Conservation (phyloP, 129 eudicot species). For the Logfia minima region DNA sequence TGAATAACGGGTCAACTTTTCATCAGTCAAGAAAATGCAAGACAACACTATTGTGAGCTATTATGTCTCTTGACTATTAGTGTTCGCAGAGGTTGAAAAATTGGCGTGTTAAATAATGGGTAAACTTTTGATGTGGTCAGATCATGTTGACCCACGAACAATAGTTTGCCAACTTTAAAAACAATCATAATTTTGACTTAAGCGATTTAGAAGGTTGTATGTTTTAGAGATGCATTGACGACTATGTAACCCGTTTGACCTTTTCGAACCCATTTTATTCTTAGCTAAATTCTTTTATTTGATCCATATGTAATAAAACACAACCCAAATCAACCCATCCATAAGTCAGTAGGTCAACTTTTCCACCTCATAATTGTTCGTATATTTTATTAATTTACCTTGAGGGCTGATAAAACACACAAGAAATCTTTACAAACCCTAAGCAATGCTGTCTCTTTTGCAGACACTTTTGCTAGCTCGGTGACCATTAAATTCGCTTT, state of each 20-base stretch:
- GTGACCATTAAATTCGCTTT: slow-evolving; percentile 59
- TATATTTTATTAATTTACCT: slow-evolving; percentile 39
- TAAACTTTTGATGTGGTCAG: background rate
- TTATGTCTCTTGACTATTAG: too few species aligned
- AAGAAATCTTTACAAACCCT: slow-evolving; percentile 69
- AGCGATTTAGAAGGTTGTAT: background rate
- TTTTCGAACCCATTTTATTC: background rate
- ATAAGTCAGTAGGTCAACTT: background rate
- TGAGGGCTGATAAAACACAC: slow-evolving; percentile 66
- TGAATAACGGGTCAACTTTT: too few species aligned
- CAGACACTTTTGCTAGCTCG: slow-evolving; percentile 65
- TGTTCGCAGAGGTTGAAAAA: background rate
- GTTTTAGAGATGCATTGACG: background rate
- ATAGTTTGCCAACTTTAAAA: background rate
- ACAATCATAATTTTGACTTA: background rate
- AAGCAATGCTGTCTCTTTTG: slow-evolving; percentile 63
- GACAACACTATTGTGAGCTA: too few species aligned
- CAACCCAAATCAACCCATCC: background rate
- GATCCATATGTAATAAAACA: background rate
- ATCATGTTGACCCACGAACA: background rate
- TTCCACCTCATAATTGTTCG: background rate
- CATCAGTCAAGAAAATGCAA: too few species aligned
- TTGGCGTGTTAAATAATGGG: background rate
- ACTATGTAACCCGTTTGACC: background rate
- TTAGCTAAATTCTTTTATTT: background rate